phyloP scores from a whole-genome alignment of 2,329 filamentous ascomycete genomes.

The Monosporascus sp. region DNA sequence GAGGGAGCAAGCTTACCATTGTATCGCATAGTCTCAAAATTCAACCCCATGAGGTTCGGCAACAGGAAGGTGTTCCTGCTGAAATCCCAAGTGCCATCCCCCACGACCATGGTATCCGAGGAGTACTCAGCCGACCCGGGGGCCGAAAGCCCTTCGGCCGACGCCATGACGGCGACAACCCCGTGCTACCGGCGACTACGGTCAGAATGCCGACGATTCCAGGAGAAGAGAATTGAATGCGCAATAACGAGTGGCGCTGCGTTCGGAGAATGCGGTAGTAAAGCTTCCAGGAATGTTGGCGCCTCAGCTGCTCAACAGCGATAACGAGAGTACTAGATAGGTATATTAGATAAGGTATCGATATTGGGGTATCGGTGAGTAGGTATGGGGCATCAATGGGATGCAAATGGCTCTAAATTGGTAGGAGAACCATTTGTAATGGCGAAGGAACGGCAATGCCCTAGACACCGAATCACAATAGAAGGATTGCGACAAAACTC shows the following conservation, averaged over 20 bases:
- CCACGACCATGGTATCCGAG: slow-evolving; percentile 69
- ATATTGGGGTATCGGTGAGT: background rate
- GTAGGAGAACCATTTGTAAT: background rate
- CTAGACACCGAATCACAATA: background rate
- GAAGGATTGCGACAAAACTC: background rate
- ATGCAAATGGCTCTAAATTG: slow-evolving; percentile 7
- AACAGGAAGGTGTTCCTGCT: slow-evolving; percentile 71
- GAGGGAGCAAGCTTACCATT: slow-evolving; percentile 54
- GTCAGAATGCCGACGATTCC: background rate
- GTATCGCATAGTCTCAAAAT: slow-evolving; percentile 77
- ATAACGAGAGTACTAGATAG: background rate
- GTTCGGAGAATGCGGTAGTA: slow-evolving; percentile 1
- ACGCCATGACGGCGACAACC: slow-evolving; percentile 51
- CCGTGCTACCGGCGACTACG: background rate
- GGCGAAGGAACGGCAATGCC: slow-evolving; percentile 4
- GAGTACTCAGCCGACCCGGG: slow-evolving; percentile 68
- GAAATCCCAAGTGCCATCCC: slow-evolving; percentile 80
- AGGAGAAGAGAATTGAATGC: slow-evolving; percentile 11
- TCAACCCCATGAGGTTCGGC: slow-evolving; percentile 69
- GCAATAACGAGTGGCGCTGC: slow-evolving; percentile 1
- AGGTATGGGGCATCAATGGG: background rate
- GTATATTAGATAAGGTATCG: slow-evolving; percentile 5
- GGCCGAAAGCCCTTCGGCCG: slow-evolving; percentile 56
- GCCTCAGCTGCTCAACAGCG: slow-evolving; percentile 1
- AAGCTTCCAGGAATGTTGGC: slow-evolving; percentile 9